phyloP scores from a whole-genome alignment of 2,329 filamentous ascomycete species.

The Aspergillus intermedius region DNA sequence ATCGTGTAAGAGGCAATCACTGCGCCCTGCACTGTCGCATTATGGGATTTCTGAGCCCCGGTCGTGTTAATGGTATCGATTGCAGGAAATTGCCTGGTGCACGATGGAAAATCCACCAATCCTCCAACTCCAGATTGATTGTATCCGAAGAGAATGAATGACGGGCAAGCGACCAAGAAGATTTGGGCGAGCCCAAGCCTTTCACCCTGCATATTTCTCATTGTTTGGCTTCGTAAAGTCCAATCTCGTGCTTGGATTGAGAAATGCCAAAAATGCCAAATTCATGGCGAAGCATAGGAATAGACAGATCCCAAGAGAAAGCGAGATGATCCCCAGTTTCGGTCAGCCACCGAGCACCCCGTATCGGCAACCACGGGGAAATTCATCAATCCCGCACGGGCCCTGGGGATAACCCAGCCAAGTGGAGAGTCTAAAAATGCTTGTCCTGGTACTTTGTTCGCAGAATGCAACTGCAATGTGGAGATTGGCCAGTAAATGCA shows the following conservation, averaged over 20 bases:
- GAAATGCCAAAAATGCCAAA: background rate
- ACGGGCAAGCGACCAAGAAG: conserved; percentile 18
- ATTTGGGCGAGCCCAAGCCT: conserved; percentile 7
- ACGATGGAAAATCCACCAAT: conserved; percentile 33
- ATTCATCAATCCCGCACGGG: background rate
- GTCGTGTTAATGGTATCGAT: conserved; percentile 44
- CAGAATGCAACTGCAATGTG: background rate
- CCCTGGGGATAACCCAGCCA: background rate
- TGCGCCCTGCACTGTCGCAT: conserved; percentile 38
- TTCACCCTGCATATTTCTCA: conserved; percentile 1
- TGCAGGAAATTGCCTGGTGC: conserved; percentile 29
- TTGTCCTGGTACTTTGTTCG: background rate
- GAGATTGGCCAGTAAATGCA: background rate
- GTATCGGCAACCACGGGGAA: no score
- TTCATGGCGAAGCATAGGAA: background rate
- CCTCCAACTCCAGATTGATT: conserved; percentile 48
- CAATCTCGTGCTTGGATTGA: background rate
- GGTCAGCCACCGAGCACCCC: no score
- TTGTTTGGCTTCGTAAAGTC: background rate
- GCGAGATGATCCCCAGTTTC: no score
- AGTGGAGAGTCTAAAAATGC: background rate
- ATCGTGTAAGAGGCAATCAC: conserved; percentile 31
- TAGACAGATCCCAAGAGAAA: background rate
- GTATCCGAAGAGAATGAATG: conserved; percentile 48
- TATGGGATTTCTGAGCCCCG: conserved; percentile 38